phyloP scores from a whole-genome alignment of 1,139 yeast species.

The Ashbya aceris region DNA sequence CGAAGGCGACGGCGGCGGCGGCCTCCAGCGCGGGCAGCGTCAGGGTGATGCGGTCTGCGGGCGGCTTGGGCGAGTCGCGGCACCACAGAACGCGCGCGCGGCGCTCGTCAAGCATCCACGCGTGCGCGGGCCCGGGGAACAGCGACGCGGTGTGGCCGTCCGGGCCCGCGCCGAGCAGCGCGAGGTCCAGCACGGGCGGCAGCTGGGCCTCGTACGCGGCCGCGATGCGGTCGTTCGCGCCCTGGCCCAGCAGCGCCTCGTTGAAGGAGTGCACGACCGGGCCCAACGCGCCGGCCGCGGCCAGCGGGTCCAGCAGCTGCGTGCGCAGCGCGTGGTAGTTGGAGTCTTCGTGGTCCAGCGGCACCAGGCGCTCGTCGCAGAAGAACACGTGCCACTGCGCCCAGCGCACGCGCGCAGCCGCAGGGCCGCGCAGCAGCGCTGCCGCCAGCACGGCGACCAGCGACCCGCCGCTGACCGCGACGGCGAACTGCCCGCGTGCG shows the following conservation, averaged over 20 bases:
- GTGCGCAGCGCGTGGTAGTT: constrained; percentile 85
- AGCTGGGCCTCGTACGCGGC: constrained; percentile 74
- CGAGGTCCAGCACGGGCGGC: constrained; percentile 60
- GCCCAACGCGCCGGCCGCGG: constrained; percentile 23
- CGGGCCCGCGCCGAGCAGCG: constrained; percentile 93
- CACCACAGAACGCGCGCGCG: constrained; percentile 87
- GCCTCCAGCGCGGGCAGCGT: constrained; percentile 88
- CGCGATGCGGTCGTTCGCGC: constrained; percentile 61
- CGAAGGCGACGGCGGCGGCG: constrained; percentile 60
- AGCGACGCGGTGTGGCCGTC: constrained; percentile 97
- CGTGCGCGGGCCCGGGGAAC: constrained; percentile 56
- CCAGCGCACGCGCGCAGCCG: constrained; percentile 59
- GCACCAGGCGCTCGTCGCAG: constrained; percentile 94
- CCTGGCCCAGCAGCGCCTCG: constrained; percentile 62
- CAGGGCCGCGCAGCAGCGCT: constrained; percentile 54
- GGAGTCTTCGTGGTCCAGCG: constrained; percentile 73
- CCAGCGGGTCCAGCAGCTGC: constrained; percentile 55
- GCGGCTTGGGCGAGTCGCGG: constrained; percentile 89
- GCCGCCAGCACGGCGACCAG: constrained; percentile 64
- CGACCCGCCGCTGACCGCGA: constrained; percentile 90
- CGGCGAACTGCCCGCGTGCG: constrained; percentile 39
- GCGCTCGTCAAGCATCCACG: constrained; percentile 55
- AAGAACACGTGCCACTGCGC: constrained; percentile 88
- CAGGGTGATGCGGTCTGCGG: constrained; percentile 79
- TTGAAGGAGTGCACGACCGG: constrained; percentile 81